Evolutionary conservation across 768 basidiomycete species (phyloP).

Genomic region (Trametes meyenii): DNA sequence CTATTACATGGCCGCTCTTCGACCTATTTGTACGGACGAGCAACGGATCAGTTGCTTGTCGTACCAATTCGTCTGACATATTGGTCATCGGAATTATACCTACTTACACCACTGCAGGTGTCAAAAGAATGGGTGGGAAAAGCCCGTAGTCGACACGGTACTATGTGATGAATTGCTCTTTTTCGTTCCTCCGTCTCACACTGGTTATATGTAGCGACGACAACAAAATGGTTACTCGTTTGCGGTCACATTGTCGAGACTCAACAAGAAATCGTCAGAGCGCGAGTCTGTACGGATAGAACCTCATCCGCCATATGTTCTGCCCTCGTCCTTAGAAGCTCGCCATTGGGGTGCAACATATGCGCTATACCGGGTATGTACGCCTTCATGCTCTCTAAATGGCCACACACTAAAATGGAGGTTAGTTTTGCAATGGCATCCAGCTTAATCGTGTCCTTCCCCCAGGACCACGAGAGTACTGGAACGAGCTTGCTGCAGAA

Average conservation of each 20-base stretch:
- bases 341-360: slow-evolving; percentile 92
- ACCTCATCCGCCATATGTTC: slow-evolving; percentile 70
- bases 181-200: neutral
- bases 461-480: slow-evolving; percentile 84
- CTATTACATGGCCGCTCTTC: neutral
- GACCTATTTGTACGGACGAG: neutral
- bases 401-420: slow-evolving; percentile 7
- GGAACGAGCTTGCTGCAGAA: slow-evolving; percentile 73
- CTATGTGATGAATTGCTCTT: neutral
- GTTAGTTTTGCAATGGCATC: slow-evolving; percentile 73
- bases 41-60: neutral
- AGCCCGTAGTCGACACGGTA: slow-evolving; percentile 78
- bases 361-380: slow-evolving; percentile 82
- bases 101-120: slow-evolving; percentile 50
- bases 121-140: slow-evolving; percentile 89
- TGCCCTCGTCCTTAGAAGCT: slow-evolving; percentile 75
- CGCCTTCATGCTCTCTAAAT: neutral
- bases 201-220: slow-evolving; percentile 42
- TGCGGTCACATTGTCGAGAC: slow-evolving; percentile 61
- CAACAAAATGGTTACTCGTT: slow-evolving; percentile 61
- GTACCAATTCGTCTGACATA: neutral
- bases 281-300: slow-evolving; percentile 71
- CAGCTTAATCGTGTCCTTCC: slow-evolving; percentile 79
- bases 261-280: slow-evolving; percentile 72
- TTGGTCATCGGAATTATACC: neutral